Conservation (phyloP, 305 asterid genomes). For the Fraxinus velutina region DNA sequence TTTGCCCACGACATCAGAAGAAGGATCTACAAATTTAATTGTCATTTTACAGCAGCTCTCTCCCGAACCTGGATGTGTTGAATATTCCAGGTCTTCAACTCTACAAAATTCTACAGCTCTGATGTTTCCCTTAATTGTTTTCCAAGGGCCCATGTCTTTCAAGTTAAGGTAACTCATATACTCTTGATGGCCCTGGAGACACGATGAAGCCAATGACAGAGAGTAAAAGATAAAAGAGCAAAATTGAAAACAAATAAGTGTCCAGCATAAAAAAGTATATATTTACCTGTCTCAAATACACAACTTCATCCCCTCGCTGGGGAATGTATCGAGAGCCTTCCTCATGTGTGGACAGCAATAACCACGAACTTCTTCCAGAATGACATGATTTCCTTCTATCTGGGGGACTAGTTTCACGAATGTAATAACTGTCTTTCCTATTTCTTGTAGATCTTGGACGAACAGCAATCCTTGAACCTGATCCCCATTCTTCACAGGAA, state of each 20-base stretch:
- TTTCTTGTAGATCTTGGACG: slow-evolving; percentile 71
- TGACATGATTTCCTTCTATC: slow-evolving; percentile 54
- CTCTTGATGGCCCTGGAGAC: slow-evolving; percentile 89
- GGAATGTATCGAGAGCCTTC: slow-evolving; percentile 90
- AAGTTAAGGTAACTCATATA: slow-evolving; percentile 41
- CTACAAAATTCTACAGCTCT: slow-evolving; percentile 78
- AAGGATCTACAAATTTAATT: slow-evolving; percentile 65
- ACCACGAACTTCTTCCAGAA: slow-evolving; percentile 74
- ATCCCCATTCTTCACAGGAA: slow-evolving; percentile 52
- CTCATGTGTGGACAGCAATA: slow-evolving; percentile 75
- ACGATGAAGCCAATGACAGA: slow-evolving; percentile 15
- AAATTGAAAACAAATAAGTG: neutral
- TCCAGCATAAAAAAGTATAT: neutral
- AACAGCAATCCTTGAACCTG: slow-evolving; percentile 40
- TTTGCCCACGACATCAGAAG: slow-evolving; percentile 61
- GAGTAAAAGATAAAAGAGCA: slow-evolving; percentile 12
- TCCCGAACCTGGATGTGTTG: slow-evolving; percentile 84
- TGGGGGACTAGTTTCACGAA: slow-evolving; percentile 53
- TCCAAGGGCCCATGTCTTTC: slow-evolving; percentile 74
- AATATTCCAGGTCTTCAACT: slow-evolving; percentile 68
- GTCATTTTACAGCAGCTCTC: slow-evolving; percentile 95
- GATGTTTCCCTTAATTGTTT: slow-evolving; percentile 53
- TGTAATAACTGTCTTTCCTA: slow-evolving; percentile 56
- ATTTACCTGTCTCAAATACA: slow-evolving; percentile 81
- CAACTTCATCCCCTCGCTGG: slow-evolving; percentile 81